Evolutionary conservation across 139 green algal species (phyloP), one percentile per base, ranked within the genome.

Genomic region (Zygnema circumcarinatum): DNA sequence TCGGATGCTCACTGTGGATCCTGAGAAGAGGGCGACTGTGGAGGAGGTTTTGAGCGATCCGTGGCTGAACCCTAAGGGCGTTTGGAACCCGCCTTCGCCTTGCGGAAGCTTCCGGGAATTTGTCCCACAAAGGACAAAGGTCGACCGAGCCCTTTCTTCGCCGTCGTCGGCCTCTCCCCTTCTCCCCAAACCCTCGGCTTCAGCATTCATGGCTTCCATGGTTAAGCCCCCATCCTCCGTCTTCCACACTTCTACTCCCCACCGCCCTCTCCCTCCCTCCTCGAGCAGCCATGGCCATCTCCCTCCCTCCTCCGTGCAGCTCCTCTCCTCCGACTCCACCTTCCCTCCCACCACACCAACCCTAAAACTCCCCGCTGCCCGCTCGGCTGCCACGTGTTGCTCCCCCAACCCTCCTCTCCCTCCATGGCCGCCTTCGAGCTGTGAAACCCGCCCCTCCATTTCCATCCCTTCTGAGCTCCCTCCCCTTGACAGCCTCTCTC

Each of bases 1-100:
- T 32, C 21, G 29, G 25, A 62, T 84, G 76, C n/a, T 84, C 33
- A 84, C 76, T 36, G 36, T 67, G 38, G 76, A 84, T 31, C 76
- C 76, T 31, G 32, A 84, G 76, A 62, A 62, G 1, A 54, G 76
- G 16, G 32, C 52, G 0, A 29, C 36, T 25, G 41, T 67, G 16
- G 38, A 29, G 16, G 76, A 62, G 38, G 39, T 84, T 67, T 35
- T 84, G 36, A 74, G 22, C 21, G 47, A 84, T 62, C 40, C 76
- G 38, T 84, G 76, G 76, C 39, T 84, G 21, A 2, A 33, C 16
- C 76, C 16, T 16, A 7, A 62, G 47, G 7, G 7, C 16, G 7
- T 62, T 62, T 16, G 16, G 47, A 25, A 62, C 16, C 47, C 7
- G 47, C 16, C 16, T 62, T 16, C 47, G 47, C 16, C 16, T 62